phyloP scores from a whole-genome alignment of 2,329 filamentous ascomycete genomes.

The Verticillium alfalfae region DNA sequence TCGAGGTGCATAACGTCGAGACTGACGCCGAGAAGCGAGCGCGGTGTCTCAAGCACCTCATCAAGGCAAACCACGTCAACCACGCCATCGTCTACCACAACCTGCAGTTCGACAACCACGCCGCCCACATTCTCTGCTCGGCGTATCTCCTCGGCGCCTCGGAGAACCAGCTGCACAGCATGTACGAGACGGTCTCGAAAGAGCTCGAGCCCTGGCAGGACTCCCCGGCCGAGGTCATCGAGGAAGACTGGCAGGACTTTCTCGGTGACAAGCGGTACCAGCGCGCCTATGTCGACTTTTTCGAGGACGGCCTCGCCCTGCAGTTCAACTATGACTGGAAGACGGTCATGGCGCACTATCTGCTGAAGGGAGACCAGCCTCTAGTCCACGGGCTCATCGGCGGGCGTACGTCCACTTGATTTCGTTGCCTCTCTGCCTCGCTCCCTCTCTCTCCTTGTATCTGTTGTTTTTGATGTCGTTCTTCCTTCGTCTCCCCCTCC shows the following conservation, averaged over 20 bases:
- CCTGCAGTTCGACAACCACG: slow-evolving; percentile 74
- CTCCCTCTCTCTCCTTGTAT: too few species aligned
- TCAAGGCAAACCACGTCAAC: slow-evolving; percentile 89
- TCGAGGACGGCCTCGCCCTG: slow-evolving; percentile 81
- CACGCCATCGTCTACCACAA: slow-evolving; percentile 77
- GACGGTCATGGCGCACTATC: slow-evolving; percentile 65
- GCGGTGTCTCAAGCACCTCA: slow-evolving; percentile 79
- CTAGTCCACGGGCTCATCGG: slow-evolving; percentile 75
- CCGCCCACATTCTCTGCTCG: slow-evolving; percentile 75
- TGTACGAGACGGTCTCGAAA: slow-evolving; percentile 74
- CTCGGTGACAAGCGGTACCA: slow-evolving; percentile 78
- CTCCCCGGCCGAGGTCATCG: slow-evolving; percentile 77
- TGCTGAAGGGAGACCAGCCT: slow-evolving; percentile 70
- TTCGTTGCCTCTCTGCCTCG: background rate
- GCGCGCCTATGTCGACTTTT: slow-evolving; percentile 88
- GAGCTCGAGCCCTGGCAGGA: slow-evolving; percentile 74
- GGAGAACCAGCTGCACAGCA: slow-evolving; percentile 64
- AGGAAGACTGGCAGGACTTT: slow-evolving; percentile 81
- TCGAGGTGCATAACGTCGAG: slow-evolving; percentile 75
- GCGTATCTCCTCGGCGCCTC: slow-evolving; percentile 80
- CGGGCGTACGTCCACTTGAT: slow-evolving; percentile 56
- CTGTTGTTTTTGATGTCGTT: too few species aligned
- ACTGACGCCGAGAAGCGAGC: slow-evolving; percentile 71
- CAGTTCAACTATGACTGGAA: slow-evolving; percentile 79
- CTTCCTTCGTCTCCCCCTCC: too few species aligned